A percentile compares a stretch with the other conserved stretches of the same genome.
These are phyloP conservation scores for Fragaria iinumae DNA, from an alignment of 306 rosid genomes.

Conservation along the genomic window DNA sequence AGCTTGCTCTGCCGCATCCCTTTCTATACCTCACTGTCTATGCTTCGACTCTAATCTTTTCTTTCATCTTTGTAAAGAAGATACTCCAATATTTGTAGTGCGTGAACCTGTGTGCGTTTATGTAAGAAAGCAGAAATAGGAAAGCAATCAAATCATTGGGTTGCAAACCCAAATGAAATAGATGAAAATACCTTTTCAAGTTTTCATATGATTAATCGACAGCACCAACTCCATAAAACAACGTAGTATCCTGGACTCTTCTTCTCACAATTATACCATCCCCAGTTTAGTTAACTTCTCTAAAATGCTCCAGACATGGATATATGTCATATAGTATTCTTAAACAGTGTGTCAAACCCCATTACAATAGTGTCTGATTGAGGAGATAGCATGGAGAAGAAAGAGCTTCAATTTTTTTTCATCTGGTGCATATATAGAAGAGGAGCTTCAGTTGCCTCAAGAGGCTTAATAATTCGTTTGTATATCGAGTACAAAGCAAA, in stretches of 20 bases:
- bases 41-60: not conserved
- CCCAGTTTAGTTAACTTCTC: too few relatives aligned
- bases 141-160: not conserved
- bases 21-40: not conserved
- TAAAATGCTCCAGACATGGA: too few relatives aligned
- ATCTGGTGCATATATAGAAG: too few relatives aligned
- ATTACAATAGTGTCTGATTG: too few relatives aligned
- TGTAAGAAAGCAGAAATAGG: not conserved
- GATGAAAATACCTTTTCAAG: not conserved
- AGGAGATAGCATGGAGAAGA: too few relatives aligned
- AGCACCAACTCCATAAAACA: too few relatives aligned
- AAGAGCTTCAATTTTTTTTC: too few relatives aligned
- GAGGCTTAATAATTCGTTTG: too few relatives aligned
- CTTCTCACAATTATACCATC: not conserved
- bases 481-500: too few relatives aligned
- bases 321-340: too few relatives aligned
- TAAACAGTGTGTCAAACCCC: too few relatives aligned
- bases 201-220: not conserved
- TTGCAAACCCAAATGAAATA: not conserved
- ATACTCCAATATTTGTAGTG: not conserved
- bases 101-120: not conserved
- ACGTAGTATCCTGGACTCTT: not conserved
- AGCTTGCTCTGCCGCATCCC: not conserved
- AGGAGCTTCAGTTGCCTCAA: too few relatives aligned
- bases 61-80: not conserved